phyloP scores from a whole-genome alignment of 2,329 filamentous ascomycete genomes.

The Madurella fahalii region DNA sequence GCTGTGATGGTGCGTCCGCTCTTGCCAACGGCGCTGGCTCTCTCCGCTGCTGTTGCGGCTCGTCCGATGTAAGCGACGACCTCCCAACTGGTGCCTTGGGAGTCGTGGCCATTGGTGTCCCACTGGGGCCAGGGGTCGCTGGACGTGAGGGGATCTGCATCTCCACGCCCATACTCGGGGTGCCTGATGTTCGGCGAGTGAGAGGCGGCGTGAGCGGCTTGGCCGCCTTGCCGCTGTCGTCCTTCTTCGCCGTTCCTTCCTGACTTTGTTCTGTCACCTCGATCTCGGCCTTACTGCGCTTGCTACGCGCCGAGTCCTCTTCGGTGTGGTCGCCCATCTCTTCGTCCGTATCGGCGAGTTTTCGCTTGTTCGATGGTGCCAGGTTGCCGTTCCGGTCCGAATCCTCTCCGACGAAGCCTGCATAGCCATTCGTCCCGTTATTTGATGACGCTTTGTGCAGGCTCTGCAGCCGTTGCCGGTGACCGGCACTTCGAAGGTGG shows the following conservation, averaged over 20 bases:
- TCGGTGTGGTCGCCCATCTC: conserved; percentile 34
- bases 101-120: conserved; percentile 25
- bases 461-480: conserved; percentile 38
- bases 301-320: conserved; percentile 36
- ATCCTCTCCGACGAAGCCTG: conserved; percentile 27
- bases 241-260: conserved; percentile 10
- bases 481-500: conserved; percentile 50
- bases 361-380: conserved; percentile 16
- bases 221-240: conserved; percentile 18
- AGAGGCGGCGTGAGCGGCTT: conserved; percentile 40
- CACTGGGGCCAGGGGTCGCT: conserved; percentile 48
- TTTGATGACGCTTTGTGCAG: conserved; percentile 26
- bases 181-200: conserved; percentile 46
- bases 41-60: conserved; percentile 11
- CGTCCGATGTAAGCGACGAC: conserved; percentile 37
- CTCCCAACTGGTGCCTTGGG: conserved; percentile 33
- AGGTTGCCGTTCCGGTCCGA: conserved; percentile 5
- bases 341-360: conserved; percentile 31
- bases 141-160: conserved; percentile 61
- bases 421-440: conserved; percentile 13
- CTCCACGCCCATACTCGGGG: conserved; percentile 54
- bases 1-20: conserved; percentile 19
- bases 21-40: conserved; percentile 10
- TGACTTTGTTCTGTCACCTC: conserved; percentile 14
- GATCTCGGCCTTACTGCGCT: conserved; percentile 43